Evolutionary conservation across 345 rosid genomes (phyloP), one percentile per base, ranked within the genome.

Genomic region (Anacardium occidentale): DNA sequence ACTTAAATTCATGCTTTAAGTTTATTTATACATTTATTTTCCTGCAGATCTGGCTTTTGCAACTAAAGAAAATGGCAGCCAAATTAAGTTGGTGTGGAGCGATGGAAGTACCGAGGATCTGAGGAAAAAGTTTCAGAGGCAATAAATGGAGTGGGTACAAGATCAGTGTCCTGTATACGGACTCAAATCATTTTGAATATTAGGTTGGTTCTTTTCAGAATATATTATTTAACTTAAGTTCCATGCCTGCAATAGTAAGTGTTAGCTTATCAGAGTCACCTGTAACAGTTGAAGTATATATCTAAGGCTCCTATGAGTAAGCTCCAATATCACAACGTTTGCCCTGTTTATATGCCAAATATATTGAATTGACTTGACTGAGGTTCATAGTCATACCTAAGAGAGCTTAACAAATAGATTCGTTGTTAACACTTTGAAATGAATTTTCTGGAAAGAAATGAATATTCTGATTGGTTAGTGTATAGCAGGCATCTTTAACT

Each of bases 31-130:
- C 32, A 48, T 29, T 59, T 69, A 37, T 37, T 78, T 61, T 62
- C 32, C 56, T 88, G 71, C 87, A 96, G 97, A 81, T 84, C 83
- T 93, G 62, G 83, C 95, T 64, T 93, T 75, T 69, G 78, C 83
- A 56, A 78, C 22, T 66, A 82, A 75, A 65, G 90, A 80, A 74
- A 78, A 71, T 73, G 92, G 89, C 76, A 75, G 83, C 69, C 97
- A 91, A 81, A 85, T 97, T 34, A 88, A 82, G 86, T 86, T 96
- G 57, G 88, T 96, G 47, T 93, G 98, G 97, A 85, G 80, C 40
- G 82, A 87, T 18, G 79, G 80, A 82, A 62, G 64, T 60, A 78
- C 78, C 32, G 72, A 76, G 25, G 69, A 55, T 59, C 62, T 37
- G 44, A 79, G 76, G 60, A 84, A 83, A 78, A 81, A 54, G 68